Evolutionary conservation across 371 early-diverging fungal species (phyloP), one percentile per base, ranked within the genome.

Genomic region (Apophysomyces variabilis): DNA sequence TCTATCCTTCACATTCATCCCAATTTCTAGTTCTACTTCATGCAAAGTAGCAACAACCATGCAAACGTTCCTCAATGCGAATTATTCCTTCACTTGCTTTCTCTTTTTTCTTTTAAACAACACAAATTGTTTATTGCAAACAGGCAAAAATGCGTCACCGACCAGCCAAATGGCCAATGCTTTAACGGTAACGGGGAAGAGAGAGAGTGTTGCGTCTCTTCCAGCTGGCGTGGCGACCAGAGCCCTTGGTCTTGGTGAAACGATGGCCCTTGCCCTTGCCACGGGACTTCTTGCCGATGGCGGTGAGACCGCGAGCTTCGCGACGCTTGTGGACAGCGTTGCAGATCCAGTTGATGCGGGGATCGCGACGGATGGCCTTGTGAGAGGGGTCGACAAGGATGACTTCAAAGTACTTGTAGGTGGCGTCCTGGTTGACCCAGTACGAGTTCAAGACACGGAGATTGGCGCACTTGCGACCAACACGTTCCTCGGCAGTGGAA

Each of bases 271-370:
- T 98, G 72, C 95, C 98, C 72, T 93, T 82, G 79, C 99, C 99
- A 78, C 99, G 93, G 90, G 90, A 90, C 94, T 98, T 97, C 92
- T 93, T 95, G 79, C 96, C 96, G 66, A 94, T 92, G 71, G 96
- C 82, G 75, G 99, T 99, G 71, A 99, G 96, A 77, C 98, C 99
- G 83, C 99, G 94, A 67, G 92, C 87, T 83, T 26, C 32, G 32
- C 32, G 32, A 26, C 32, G 32, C 32, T 26, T 26, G 32, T 26
- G 32, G 32, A 26, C 95, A 69, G 94, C 85, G 75, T 94, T 94
- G 88, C 87, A 92, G 83, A 99, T 98, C 99, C 99, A 99, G 92
- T 98, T 97, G 89, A 99, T 93, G 87, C 98, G 96, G 68, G 95
- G 84, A 82, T 99, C 99, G 74, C 96, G 95, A 71, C 99, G 93